Evolutionary conservation across 257 asterid genomes (phyloP).

Genomic region (Coffea canephora): DNA sequence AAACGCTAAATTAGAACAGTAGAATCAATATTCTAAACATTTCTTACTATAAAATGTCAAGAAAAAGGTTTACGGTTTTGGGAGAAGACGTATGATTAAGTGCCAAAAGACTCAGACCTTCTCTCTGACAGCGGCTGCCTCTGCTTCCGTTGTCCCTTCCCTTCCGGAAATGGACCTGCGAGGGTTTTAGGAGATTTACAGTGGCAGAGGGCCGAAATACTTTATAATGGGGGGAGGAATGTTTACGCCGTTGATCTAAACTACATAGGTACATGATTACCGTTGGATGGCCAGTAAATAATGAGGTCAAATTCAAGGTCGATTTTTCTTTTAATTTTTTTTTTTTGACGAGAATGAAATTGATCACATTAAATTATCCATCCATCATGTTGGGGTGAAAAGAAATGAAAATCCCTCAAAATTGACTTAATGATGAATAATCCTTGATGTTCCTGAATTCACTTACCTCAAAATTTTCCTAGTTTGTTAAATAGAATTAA

Average conservation of each 20-base stretch:
- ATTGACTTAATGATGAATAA: too few species aligned
- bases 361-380: too few species aligned
- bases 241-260: background rate
- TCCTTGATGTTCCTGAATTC: too few species aligned
- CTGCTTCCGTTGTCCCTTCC: background rate
- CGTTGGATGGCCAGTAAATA: background rate
- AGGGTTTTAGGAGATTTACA: constrained; percentile 10
- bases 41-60: background rate
- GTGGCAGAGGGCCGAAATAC: background rate
- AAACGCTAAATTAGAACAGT: background rate
- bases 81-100: background rate
- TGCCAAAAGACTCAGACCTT: background rate
- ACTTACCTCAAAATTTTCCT: too few species aligned
- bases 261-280: background rate
- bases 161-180: background rate
- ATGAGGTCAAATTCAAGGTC: constrained; percentile 1
- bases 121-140: background rate
- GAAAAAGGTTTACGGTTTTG: background rate
- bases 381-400: too few species aligned
- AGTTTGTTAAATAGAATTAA: too few species aligned
- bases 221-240: background rate
- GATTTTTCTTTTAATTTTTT: too few species aligned
- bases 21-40: background rate
- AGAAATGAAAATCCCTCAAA: too few species aligned
- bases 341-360: background rate